Conservation (phyloP, 2,329 filamentous ascomycete species). For the Hymenoscyphus fraxineus region DNA sequence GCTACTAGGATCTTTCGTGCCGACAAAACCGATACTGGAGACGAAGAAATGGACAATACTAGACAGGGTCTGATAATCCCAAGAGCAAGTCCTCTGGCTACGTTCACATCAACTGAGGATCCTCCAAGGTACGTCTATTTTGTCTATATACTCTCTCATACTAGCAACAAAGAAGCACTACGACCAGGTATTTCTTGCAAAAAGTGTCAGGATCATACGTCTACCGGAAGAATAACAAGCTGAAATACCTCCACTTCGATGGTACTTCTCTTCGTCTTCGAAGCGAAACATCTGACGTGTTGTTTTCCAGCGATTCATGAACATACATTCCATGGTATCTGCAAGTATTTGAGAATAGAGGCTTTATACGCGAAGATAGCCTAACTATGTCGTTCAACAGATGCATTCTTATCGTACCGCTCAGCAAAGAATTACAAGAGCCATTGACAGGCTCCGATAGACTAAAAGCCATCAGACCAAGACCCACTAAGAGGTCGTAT, state of each 20-base stretch:
- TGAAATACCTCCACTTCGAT: background rate
- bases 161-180: background rate
- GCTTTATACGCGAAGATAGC: background rate
- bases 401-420: background rate
- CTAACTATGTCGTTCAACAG: background rate
- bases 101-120: background rate
- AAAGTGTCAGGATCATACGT: background rate
- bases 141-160: background rate
- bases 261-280: background rate
- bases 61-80: background rate
- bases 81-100: background rate
- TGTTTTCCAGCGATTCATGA: background rate
- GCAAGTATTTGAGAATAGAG: background rate
- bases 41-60: background rate
- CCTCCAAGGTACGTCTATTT: background rate
- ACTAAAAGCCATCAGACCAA: background rate
- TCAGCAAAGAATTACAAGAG: background rate
- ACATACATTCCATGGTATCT: background rate
- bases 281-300: background rate
- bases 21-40: background rate
- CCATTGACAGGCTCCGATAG: background rate
- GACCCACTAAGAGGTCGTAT: background rate
- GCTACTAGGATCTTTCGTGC: background rate
- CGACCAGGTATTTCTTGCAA: background rate
- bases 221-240: background rate